Evolutionary conservation across 129 eudicot genomes (phyloP).

Genomic region (Flaveria sonorensis): DNA sequence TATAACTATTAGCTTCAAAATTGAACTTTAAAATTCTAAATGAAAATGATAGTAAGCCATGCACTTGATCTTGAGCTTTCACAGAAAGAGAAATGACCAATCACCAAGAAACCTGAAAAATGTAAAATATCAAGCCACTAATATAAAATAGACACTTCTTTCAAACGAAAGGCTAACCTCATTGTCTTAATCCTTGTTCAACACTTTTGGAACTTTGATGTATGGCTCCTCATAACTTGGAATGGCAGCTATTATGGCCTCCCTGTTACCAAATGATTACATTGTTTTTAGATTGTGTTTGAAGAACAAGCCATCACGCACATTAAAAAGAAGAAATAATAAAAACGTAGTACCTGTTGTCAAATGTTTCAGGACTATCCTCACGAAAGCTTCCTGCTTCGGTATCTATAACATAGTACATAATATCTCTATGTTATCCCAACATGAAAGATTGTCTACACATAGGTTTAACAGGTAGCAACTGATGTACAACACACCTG

Average conservation of each 20-base stretch:
- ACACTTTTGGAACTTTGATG: constrained; percentile 86
- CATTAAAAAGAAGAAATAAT: neutral
- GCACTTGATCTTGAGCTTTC: neutral
- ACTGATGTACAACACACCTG: constrained; percentile 49
- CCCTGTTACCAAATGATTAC: constrained; percentile 46
- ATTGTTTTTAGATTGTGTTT: neutral
- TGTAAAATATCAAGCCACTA: neutral
- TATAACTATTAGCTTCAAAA: neutral
- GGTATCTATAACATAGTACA: constrained; percentile 48
- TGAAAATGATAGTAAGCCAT: neutral
- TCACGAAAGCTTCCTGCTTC: constrained; percentile 81
- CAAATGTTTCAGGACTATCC: constrained; percentile 75
- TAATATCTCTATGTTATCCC: neutral
- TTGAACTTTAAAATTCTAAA: neutral
- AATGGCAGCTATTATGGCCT: constrained; percentile 66
- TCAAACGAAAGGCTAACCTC: constrained; percentile 16
- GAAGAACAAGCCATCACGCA: constrained; percentile 1
- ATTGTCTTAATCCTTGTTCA: constrained; percentile 67
- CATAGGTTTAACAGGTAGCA: neutral
- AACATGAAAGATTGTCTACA: neutral
- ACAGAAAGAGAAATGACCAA: constrained; percentile 7
- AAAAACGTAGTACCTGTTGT: constrained; percentile 48
- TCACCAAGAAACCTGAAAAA: constrained; percentile 23
- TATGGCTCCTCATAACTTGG: constrained; percentile 78
- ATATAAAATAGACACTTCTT: neutral